Percentiles rank a stretch among this genome's conserved stretches.
Conservation (phyloP, 2,329 filamentous ascomycete species). For the Trichoderma sp. region DNA sequence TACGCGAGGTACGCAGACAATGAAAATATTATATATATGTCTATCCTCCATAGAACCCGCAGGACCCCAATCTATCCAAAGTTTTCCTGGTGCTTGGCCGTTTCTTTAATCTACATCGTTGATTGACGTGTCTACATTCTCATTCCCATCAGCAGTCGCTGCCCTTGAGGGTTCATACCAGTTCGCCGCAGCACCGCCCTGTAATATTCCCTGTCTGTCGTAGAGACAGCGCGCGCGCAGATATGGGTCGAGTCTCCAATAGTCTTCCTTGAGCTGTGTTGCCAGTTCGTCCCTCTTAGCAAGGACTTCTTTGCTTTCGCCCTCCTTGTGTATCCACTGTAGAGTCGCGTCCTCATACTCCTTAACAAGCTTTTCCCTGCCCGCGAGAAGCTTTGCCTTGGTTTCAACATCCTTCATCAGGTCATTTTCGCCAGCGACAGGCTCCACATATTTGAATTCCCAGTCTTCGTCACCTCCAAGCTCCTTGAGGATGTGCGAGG, state of each 20-base stretch:
- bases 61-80: constrained; percentile 4
- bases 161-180: constrained; percentile 11
- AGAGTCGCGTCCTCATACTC: constrained; percentile 73
- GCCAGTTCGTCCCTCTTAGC: constrained; percentile 61
- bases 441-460: constrained; percentile 79
- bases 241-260: constrained; percentile 89
- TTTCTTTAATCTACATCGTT: constrained; percentile 18
- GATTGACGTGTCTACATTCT: constrained; percentile 8
- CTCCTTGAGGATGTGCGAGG: constrained; percentile 71
- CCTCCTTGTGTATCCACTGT: constrained; percentile 63
- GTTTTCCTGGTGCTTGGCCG: not conserved
- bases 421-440: constrained; percentile 71
- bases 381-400: constrained; percentile 60
- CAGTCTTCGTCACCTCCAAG: constrained; percentile 84
- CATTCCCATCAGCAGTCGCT: not conserved
- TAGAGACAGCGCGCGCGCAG: constrained; percentile 79
- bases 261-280: constrained; percentile 64
- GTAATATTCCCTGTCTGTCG: constrained; percentile 74
- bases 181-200: constrained; percentile 62
- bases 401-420: constrained; percentile 64
- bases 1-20: not conserved
- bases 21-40: not conserved
- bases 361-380: constrained; percentile 63
- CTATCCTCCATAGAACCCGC: not conserved
- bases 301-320: constrained; percentile 48